Conservation (phyloP, 768 basidiomycete genomes). For the Mycena pura region DNA sequence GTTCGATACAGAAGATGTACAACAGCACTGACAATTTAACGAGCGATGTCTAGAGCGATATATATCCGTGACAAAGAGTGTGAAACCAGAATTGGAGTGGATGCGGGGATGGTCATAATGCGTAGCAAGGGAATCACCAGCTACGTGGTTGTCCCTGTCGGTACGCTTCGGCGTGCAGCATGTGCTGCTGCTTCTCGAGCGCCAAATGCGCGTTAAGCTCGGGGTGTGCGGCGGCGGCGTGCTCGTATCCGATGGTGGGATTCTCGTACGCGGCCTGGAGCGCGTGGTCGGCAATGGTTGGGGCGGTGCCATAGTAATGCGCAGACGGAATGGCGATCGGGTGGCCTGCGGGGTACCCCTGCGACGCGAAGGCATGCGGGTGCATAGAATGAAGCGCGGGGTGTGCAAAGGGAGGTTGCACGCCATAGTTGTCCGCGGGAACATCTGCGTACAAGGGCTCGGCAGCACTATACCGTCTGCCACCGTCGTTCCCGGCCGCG, state of each 20-base stretch:
- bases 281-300: conserved; percentile 53
- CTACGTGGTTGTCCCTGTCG: not conserved
- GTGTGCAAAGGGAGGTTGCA: not conserved
- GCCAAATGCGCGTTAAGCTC: conserved; percentile 11
- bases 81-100: not conserved
- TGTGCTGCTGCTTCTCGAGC: conserved; percentile 15
- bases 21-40: not conserved
- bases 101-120: not conserved
- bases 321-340: conserved; percentile 29
- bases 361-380: not conserved
- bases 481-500: conserved; percentile 31
- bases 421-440: conserved; percentile 19
- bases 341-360: not conserved
- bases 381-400: not conserved
- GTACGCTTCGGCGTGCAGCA: conserved; percentile 5
- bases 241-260: conserved; percentile 47
- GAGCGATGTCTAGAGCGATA: not conserved
- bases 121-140: not conserved
- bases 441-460: conserved; percentile 49
- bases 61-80: not conserved
- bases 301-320: conserved; percentile 36
- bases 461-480: conserved; percentile 34
- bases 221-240: not conserved
- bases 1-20: not conserved
- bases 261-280: conserved; percentile 57